Base-by-base conservation (phyloP, 768 basidiomycete genomes). In the Hebeloma cylindrosporum region DNA sequence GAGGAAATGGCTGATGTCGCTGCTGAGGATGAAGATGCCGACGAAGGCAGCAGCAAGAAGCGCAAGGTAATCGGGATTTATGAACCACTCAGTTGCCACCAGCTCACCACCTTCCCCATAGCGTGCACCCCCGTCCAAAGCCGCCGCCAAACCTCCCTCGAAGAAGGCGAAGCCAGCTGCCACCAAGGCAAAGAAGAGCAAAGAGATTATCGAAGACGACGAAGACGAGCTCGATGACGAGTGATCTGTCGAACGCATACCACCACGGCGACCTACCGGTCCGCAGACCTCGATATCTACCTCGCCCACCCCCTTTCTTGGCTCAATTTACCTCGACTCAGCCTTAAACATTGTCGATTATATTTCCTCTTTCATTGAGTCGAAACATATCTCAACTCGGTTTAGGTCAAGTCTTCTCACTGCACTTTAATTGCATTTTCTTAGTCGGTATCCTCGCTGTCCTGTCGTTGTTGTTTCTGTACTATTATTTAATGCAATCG, bases 1-100 rank as follows among this genome's bases (percentile, higher is more conserved):
- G 58, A 72, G 58, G 47, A 74, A 40, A 71, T 73, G 64, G 63
- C 48, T 20, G 67, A 66, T 14, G 61, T 64, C 18, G 63, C 63
- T 27, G 72, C 55, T 5, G 73, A 68, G 11, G 71, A 59, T n/a
- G 75, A 72, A 8, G 77, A 45, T 5, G 39, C 74, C 4, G 74
- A 73, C 1, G 76, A 73, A 10, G 76, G 78, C 8, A 60, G 59
- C 43, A 67, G 64, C 56, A 86, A 82, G 71, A 90, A 89, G 67
- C 82, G 84, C 67, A 85, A 88, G 80, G 85, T 82, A 54, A 16
- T 67, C 52, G 2, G 11, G 11, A 23, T 33, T 28, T 18, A 2
- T 32, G 23, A 3, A 9, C 35, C 28, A 32, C 14, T 20, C 21
- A 35, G 27, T 27, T 3, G 30, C 13, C 7, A 17, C 2, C 18